phyloP scores from a whole-genome alignment of 169 alveolate species.

The Plasmodium chabaudi region DNA sequence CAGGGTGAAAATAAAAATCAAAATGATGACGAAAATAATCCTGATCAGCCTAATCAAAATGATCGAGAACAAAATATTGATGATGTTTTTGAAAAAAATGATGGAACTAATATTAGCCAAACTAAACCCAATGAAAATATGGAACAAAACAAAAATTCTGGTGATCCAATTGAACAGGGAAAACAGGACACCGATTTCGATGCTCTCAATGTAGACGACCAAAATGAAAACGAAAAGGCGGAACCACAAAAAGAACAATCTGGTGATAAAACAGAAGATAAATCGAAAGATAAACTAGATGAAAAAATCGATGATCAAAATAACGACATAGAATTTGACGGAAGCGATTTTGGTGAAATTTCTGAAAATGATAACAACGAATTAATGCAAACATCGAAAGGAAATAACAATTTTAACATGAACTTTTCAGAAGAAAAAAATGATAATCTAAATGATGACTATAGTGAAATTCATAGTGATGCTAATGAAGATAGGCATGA shows the following conservation, averaged over 20 bases:
- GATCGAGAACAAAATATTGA: conserved; percentile 78
- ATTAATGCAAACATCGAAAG: conserved; percentile 50
- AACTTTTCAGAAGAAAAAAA: background rate
- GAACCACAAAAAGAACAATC: conserved; percentile 72
- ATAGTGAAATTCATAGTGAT: background rate
- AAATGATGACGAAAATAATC: conserved; percentile 18
- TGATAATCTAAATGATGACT: background rate
- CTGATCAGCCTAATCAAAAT: conserved; percentile 39
- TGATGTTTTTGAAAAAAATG: conserved; percentile 70
- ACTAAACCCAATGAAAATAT: conserved; percentile 24
- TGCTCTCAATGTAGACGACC: too few species aligned
- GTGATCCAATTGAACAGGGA: conserved; percentile 6
- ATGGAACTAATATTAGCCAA: conserved; percentile 21
- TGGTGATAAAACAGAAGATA: conserved; percentile 75
- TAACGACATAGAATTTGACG: conserved; percentile 34
- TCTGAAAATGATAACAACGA: background rate
- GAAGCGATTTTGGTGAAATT: background rate
- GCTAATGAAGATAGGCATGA: conserved; percentile 7
- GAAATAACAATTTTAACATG: conserved; percentile 50
- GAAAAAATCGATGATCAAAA: conserved; percentile 51
- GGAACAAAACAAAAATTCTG: background rate
- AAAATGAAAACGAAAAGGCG: conserved; percentile 14
- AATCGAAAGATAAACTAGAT: conserved; percentile 25
- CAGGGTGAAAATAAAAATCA: conserved; percentile 80
- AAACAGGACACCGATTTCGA: conserved; percentile 1